A percentile compares a stretch with the other conserved stretches of the same genome.
Evolutionary conservation across 2,329 filamentous ascomycete species (phyloP).

Genomic region (Botryosphaeria dothidea): DNA sequence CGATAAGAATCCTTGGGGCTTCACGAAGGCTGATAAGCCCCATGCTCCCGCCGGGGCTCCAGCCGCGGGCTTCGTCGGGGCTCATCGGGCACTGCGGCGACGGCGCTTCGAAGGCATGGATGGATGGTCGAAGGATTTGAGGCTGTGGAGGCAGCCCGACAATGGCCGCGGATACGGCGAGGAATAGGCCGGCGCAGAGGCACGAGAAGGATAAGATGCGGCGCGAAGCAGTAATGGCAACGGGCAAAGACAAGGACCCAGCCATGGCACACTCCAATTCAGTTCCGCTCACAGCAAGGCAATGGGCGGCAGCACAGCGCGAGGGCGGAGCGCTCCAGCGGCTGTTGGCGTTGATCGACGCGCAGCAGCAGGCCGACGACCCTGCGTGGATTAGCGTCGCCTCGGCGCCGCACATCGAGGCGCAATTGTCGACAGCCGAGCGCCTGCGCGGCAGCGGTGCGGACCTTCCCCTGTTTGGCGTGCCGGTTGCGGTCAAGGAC

Average conservation of each 20-base stretch:
- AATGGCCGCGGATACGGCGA: background rate
- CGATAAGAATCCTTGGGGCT: background rate
- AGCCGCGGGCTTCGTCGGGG: background rate
- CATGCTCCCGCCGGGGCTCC: background rate
- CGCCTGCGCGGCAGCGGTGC: slow-evolving; percentile 22
- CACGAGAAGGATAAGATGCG: background rate
- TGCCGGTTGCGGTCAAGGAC: slow-evolving; percentile 57
- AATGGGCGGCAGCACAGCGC: background rate
- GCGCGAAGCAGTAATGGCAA: too few species aligned
- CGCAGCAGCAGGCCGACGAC: background rate
- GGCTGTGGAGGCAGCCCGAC: background rate
- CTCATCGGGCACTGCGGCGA: background rate
- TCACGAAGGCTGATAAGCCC: background rate
- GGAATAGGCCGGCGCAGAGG: background rate
- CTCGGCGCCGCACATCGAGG: slow-evolving; percentile 39
- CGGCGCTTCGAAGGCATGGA: background rate
- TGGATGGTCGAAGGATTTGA: background rate
- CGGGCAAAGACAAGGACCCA: too few species aligned
- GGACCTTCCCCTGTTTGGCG: slow-evolving; percentile 48
- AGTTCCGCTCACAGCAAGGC: background rate
- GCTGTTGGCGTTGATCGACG: background rate
- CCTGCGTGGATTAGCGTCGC: slow-evolving; percentile 32
- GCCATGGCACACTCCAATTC: background rate
- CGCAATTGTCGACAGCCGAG: slow-evolving; percentile 36
- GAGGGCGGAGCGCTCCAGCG: background rate